Percentiles rank a stretch among this genome's conserved stretches.
Conservation (phyloP, 2,329 filamentous ascomycete genomes). For the Berkeleyomyces rouxiae region DNA sequence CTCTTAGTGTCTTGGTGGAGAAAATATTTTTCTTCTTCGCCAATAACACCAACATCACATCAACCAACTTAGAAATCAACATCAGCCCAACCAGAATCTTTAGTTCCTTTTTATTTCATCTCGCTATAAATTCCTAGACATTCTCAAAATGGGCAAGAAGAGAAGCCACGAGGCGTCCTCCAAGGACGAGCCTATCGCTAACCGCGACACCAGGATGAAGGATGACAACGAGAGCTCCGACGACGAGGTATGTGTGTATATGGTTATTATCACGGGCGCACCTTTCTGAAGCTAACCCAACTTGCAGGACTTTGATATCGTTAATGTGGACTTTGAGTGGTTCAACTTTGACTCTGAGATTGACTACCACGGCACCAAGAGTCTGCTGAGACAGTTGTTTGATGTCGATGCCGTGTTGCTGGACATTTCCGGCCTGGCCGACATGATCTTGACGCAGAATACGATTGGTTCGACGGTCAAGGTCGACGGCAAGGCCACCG, state of each 20-base stretch:
- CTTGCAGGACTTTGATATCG: conserved; percentile 65
- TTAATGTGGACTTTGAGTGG: conserved; percentile 97
- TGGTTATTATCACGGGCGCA: conserved; percentile 10
- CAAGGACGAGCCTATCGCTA: conserved; percentile 27
- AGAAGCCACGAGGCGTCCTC: conserved; percentile 31
- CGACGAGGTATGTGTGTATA: conserved; percentile 28
- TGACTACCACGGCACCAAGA: conserved; percentile 91
- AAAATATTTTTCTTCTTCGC: background rate
- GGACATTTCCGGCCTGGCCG: conserved; percentile 71
- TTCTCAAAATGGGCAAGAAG: conserved; percentile 32
- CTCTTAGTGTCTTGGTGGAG: background rate
- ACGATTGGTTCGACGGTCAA: conserved; percentile 89
- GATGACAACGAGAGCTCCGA: conserved; percentile 31
- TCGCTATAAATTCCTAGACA: background rate
- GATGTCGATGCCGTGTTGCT: conserved; percentile 75
- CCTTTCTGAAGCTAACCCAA: conserved; percentile 12
- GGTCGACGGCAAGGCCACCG: conserved; percentile 83
- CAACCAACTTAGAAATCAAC: background rate
- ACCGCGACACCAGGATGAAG: conserved; percentile 31
- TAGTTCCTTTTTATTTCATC: background rate
- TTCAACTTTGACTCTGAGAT: conserved; percentile 83
- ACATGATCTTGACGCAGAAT: conserved; percentile 74
- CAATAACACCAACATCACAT: background rate
- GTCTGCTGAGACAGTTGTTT: conserved; percentile 76
- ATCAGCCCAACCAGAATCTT: background rate